Evolutionary conservation across 2,329 filamentous ascomycete genomes (phyloP).

Genomic region (Fusarium compactum): DNA sequence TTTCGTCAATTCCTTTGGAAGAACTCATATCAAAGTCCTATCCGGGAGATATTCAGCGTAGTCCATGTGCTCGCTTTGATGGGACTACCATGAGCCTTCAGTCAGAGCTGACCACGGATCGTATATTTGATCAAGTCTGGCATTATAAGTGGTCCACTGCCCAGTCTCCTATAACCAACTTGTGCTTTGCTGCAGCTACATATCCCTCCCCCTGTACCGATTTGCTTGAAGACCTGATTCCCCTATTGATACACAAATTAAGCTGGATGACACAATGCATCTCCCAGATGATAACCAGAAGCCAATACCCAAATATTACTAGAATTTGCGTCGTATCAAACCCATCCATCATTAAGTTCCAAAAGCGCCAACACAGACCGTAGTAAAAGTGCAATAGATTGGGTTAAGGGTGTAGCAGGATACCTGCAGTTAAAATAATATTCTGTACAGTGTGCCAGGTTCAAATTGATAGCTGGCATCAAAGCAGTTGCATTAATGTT

Average conservation of each 20-base stretch:
- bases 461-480: conserved; percentile 4
- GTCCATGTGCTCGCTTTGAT: background rate
- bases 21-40: background rate
- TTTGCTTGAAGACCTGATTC: conserved; percentile 19
- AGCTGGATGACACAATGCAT: background rate
- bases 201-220: conserved; percentile 28
- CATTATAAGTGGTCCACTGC: background rate
- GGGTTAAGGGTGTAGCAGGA: conserved; percentile 8
- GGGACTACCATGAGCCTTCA: background rate
- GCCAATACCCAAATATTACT: conserved; percentile 49
- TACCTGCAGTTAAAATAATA: conserved; percentile 2
- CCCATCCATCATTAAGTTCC: conserved; percentile 31
- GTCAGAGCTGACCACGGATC: background rate
- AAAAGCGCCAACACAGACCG: conserved; percentile 37
- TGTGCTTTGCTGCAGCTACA: conserved; percentile 19
- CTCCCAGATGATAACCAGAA: conserved; percentile 41
- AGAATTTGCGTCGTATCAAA: conserved; percentile 42
- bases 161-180: conserved; percentile 1
- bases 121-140: background rate
- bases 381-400: conserved; percentile 29
- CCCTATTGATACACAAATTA: conserved; percentile 26
- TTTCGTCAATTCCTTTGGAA: background rate
- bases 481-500: conserved; percentile 16
- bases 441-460: conserved; percentile 14
- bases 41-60: background rate